Conservation (phyloP, 148 eudicot species). For the Rhododendron williamsianum region DNA sequence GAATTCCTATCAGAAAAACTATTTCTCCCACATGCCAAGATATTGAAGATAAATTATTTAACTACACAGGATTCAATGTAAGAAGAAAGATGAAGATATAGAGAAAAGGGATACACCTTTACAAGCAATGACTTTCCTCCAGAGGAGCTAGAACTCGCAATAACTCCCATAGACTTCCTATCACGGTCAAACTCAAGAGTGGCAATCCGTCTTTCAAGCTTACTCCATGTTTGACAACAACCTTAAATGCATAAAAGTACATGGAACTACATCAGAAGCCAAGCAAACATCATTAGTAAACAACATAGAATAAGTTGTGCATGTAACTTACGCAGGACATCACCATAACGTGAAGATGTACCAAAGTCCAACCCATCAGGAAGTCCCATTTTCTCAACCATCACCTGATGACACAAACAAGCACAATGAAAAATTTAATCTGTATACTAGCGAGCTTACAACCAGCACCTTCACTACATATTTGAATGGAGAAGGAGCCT, state of each 20-base stretch:
- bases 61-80: neutral
- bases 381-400: slow-evolving; percentile 79
- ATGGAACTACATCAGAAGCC: slow-evolving; percentile 10
- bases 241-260: slow-evolving; percentile 26
- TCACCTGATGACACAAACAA: slow-evolving; percentile 36
- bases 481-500: neutral
- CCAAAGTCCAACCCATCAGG: slow-evolving; percentile 42
- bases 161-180: slow-evolving; percentile 81
- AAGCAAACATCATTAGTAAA: neutral
- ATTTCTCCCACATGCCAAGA: neutral
- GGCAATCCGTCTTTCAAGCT: slow-evolving; percentile 46
- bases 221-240: slow-evolving; percentile 55
- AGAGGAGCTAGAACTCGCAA: slow-evolving; percentile 47
- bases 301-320: neutral
- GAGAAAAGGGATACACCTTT: slow-evolving; percentile 38
- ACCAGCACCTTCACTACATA: neutral
- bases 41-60: neutral
- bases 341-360: slow-evolving; percentile 29
- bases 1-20: neutral
- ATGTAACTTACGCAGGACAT: slow-evolving; percentile 36
- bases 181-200: slow-evolving; percentile 86
- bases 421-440: neutral
- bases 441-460: neutral
- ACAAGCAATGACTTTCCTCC: slow-evolving; percentile 58
- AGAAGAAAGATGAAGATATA: neutral